phyloP scores from a whole-genome alignment of 2,329 filamentous ascomycete genomes.

The Monosporascus sp. region DNA sequence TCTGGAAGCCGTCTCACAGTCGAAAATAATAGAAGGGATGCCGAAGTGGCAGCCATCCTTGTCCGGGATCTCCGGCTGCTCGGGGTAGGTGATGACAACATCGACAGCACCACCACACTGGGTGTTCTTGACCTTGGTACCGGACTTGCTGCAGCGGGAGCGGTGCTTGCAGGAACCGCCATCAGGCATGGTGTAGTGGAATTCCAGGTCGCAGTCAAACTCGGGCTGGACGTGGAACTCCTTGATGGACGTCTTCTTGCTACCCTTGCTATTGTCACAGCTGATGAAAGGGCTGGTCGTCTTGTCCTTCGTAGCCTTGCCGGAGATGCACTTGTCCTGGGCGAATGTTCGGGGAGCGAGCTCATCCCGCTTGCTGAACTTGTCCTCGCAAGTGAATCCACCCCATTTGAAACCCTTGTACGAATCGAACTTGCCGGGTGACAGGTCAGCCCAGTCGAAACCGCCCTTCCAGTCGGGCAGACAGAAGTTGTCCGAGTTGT shows the following conservation, averaged over 20 bases:
- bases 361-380: slow-evolving; percentile 51
- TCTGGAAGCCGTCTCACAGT: slow-evolving; percentile 50
- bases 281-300: slow-evolving; percentile 53
- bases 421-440: slow-evolving; percentile 51
- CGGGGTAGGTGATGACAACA: slow-evolving; percentile 65
- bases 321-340: slow-evolving; percentile 56
- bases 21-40: slow-evolving; percentile 69
- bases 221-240: slow-evolving; percentile 68
- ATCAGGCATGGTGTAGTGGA: slow-evolving; percentile 83
- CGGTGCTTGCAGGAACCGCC: slow-evolving; percentile 77
- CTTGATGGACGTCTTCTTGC: slow-evolving; percentile 66
- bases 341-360: slow-evolving; percentile 43
- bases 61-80: slow-evolving; percentile 48
- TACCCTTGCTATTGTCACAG: slow-evolving; percentile 34
- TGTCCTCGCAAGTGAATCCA: slow-evolving; percentile 64
- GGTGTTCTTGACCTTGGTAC: slow-evolving; percentile 69
- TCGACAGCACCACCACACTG: slow-evolving; percentile 89
- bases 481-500: slow-evolving; percentile 74
- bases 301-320: slow-evolving; percentile 41
- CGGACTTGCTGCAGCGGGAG: slow-evolving; percentile 58
- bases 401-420: slow-evolving; percentile 72
- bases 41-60: slow-evolving; percentile 63
- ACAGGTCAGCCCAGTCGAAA: slow-evolving; percentile 66
- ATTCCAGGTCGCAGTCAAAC: slow-evolving; percentile 73
- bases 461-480: slow-evolving; percentile 61